phyloP scores from a whole-genome alignment of 2,329 filamentous ascomycete species.

The Phaeosphaeriaceae sp. region DNA sequence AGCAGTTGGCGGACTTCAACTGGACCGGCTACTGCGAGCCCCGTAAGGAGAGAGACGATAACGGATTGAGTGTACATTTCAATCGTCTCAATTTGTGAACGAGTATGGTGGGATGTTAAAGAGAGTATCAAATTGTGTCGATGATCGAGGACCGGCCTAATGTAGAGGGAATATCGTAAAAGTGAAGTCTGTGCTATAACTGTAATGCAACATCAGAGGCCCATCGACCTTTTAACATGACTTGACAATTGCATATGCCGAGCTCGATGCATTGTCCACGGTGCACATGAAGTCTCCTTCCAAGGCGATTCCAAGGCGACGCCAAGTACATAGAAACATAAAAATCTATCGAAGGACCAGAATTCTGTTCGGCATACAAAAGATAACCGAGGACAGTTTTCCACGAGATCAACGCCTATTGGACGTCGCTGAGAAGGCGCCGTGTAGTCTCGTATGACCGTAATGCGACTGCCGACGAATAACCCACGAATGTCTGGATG shows the following conservation, averaged over 20 bases:
- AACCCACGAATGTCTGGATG: too few species aligned
- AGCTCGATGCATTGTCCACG: neutral
- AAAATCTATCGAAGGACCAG: neutral
- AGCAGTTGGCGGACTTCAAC: constrained; percentile 32
- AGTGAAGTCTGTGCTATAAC: too few species aligned
- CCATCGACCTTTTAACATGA: too few species aligned
- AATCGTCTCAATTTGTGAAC: neutral
- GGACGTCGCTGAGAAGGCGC: neutral
- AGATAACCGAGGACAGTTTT: constrained; percentile 13
- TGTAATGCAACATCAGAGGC: too few species aligned
- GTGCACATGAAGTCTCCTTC: neutral
- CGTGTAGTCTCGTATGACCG: too few species aligned
- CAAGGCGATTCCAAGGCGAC: constrained; percentile 2
- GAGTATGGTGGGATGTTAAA: neutral
- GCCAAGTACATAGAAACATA: constrained; percentile 4
- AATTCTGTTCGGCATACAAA: neutral
- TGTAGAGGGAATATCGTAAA: too few species aligned
- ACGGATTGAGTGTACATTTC: constrained; percentile 38
- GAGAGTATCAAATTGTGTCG: too few species aligned
- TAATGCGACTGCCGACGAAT: too few species aligned
- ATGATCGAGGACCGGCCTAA: too few species aligned
- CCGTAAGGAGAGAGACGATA: constrained; percentile 26
- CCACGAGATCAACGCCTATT: constrained; percentile 3
- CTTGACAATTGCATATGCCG: too few species aligned
- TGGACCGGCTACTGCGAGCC: constrained; percentile 29